Evolutionary conservation across 305 asterid genomes (phyloP), one percentile per base, ranked within the genome.

Genomic region (Nicotiana rustica): DNA sequence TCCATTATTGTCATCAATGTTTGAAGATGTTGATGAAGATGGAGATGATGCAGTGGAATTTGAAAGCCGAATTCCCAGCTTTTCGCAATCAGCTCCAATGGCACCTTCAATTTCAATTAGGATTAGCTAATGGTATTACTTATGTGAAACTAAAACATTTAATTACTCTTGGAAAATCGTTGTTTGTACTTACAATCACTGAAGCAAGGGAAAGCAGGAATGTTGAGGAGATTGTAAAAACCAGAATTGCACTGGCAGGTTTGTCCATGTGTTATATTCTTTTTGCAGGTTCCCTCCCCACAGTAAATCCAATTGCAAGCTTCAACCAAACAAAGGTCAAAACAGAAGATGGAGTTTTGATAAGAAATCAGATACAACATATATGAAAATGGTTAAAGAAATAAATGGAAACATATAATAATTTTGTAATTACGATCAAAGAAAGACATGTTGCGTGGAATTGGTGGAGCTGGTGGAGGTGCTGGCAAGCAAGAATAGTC

Each of bases 401-500:
- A 33, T 12, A 47, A 12, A 65, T 59, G 3, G 18, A 59, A 7
- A 25, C 35, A n/a, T 49, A 10, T 13, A 36, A 67, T 31, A 49
- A 17, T 25, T 41, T 70, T 14, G 56, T 7, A 71, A 86, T 85
- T 90, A 93, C 97, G 95, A 49, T 93, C 95, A 25, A 90, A 93
- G 78, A 87, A 64, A 44, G 98, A 93, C 8, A 4, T 0, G 85
- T 93, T 90, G 86, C 61, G 13, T 14, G 94, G 95, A 83, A 75
- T 17, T 13, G 94, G 13, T 44, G 95, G 93, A 68, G 84, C 84
- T 38, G 94, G 95, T 67, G 97, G 97, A 56, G 95, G 44, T 15
- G 97, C 91, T 38, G 97, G 89, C 93, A 94, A 90, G 81, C 98
- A 94, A 8, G 97, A 91, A 84, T 94, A 94, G 82, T 93, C 93